Percentiles rank a stretch among this genome's conserved stretches.
Evolutionary conservation across 1,139 yeast species (phyloP).

Genomic region (Kazachstania sp.): DNA sequence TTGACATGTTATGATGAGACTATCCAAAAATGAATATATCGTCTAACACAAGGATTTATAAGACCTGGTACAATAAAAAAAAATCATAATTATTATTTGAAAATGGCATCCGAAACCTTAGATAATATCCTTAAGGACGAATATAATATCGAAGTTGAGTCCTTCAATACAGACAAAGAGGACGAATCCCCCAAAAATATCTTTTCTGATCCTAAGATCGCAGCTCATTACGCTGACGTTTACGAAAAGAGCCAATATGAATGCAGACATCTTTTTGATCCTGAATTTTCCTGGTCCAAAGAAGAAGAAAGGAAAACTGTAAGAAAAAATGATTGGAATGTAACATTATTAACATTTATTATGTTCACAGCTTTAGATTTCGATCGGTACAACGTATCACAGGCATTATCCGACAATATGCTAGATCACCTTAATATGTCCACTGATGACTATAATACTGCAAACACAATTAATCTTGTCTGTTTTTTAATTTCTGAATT

Average conservation of each 20-base stretch:
- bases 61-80: no score
- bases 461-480: background rate
- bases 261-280: background rate
- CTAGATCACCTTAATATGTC: background rate
- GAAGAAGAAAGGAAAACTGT: background rate
- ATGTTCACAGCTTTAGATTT: background rate
- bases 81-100: no score
- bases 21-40: no score
- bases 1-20: no score
- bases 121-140: background rate
- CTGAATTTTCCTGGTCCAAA: background rate
- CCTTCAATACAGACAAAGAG: background rate
- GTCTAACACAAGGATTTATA: no score
- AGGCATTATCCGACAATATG: background rate
- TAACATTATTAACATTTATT: background rate
- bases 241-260: background rate
- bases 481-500: background rate
- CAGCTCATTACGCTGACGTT: background rate
- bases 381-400: background rate
- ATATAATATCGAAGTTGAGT: background rate
- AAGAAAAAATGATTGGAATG: background rate
- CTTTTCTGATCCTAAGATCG: background rate
- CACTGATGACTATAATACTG: background rate
- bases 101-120: no score
- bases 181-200: background rate